phyloP scores from a whole-genome alignment of 2,329 filamentous ascomycete genomes.

The Ustilaginoidea virens region DNA sequence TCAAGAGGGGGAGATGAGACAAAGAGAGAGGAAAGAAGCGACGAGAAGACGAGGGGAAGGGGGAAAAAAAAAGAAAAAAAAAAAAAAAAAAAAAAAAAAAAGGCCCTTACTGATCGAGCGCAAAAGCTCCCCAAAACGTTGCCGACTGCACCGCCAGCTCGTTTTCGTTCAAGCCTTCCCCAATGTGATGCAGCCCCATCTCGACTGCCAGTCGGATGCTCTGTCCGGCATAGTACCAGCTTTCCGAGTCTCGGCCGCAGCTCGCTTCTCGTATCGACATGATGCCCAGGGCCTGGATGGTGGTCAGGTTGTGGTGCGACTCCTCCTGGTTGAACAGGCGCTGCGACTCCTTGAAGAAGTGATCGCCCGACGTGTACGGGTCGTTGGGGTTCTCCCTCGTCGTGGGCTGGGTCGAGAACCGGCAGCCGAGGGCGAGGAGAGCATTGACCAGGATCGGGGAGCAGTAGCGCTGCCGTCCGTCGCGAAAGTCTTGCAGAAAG shows the following conservation, averaged over 20 bases:
- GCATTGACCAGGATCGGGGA: conserved; percentile 52
- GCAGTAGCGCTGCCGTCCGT: conserved; percentile 48
- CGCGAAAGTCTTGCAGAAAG: conserved; percentile 49
- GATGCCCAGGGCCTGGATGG: conserved; percentile 59
- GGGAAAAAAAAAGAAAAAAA: too few relatives aligned
- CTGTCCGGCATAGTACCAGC: conserved; percentile 57
- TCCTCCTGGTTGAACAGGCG: conserved; percentile 41
- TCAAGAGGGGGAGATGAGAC: too few relatives aligned
- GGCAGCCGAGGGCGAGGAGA: conserved; percentile 49
- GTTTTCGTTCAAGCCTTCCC: conserved; percentile 33
- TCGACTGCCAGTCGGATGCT: conserved; percentile 59
- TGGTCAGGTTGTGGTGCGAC: conserved; percentile 49
- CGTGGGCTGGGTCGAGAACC: conserved; percentile 49
- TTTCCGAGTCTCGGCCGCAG: conserved; percentile 55
- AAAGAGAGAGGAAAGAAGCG: neutral
- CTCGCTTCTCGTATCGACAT: conserved; percentile 65
- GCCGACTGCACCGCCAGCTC: conserved; percentile 42
- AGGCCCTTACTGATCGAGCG: conserved; percentile 49
- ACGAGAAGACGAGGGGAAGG: neutral
- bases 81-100: too few relatives aligned
- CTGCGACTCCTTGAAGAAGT: conserved; percentile 58
- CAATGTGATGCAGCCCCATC: conserved; percentile 48
- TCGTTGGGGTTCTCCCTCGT: conserved; percentile 48
- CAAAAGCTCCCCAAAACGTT: conserved; percentile 48
- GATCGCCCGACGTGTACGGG: conserved; percentile 51